These are phyloP conservation scores for Echites panduratus DNA, from an alignment of 257 asterid species.

Conservation along the genomic window DNA sequence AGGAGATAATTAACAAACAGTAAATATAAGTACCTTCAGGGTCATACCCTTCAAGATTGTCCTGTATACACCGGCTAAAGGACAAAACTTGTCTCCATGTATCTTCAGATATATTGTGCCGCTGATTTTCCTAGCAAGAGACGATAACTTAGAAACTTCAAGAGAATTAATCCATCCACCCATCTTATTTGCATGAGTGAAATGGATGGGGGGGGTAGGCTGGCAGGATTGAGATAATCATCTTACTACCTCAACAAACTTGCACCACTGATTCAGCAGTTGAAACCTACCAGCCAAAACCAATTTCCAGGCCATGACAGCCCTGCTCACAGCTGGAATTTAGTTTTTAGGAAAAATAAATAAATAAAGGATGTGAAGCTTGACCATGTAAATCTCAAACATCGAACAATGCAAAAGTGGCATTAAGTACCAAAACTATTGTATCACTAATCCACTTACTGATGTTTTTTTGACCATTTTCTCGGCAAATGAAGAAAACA, in stretches of 20 bases:
- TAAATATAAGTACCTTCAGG: constrained; percentile 65
- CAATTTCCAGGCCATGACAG: constrained; percentile 85
- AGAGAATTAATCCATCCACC: not conserved
- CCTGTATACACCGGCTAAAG: constrained; percentile 89
- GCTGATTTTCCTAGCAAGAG: constrained; percentile 58
- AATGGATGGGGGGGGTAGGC: not conserved
- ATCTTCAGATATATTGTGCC: constrained; percentile 91
- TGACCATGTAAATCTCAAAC: not conserved
- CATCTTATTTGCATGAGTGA: not conserved
- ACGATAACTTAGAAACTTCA: not conserved
- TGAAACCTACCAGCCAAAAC: constrained; percentile 90
- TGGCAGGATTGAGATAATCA: not conserved
- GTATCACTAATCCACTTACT: constrained; percentile 43
- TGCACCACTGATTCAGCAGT: constrained; percentile 83
- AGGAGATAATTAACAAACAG: constrained; percentile 1
- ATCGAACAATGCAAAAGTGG: constrained; percentile 2
- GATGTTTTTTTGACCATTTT: constrained; percentile 85
- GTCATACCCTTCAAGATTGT: constrained; percentile 92
- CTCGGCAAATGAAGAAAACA: constrained; percentile 91
- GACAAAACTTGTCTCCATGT: constrained; percentile 93
- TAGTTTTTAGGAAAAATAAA: not conserved
- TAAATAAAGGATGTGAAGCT: not conserved
- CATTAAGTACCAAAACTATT: not conserved
- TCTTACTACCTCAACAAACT: constrained; percentile 67
- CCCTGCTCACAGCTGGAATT: constrained; percentile 82